Evolutionary conservation across 257 asterid species (phyloP).

Genomic region (Anisodus tanguticus): DNA sequence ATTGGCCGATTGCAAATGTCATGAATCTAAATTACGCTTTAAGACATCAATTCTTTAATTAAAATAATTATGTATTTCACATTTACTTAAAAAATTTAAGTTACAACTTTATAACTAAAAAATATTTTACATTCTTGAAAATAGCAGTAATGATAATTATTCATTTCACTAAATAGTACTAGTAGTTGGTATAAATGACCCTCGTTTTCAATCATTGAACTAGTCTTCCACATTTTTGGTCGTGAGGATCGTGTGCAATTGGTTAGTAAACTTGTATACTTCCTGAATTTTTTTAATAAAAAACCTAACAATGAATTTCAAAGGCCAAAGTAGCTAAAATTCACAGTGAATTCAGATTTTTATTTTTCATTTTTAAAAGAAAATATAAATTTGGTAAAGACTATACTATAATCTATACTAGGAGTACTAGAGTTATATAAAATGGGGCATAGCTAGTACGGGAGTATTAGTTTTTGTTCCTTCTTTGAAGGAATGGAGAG

Average conservation of each 20-base stretch:
- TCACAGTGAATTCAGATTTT: not conserved
- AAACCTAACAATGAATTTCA: not conserved
- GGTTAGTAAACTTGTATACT: not conserved
- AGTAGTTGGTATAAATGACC: no score
- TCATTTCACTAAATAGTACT: no score
- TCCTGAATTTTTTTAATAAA: not conserved
- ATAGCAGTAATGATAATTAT: no score
- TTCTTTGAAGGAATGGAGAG: constrained; percentile 6
- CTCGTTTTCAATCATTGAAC: not conserved
- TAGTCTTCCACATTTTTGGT: not conserved
- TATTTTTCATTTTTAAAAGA: not conserved
- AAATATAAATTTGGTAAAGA: not conserved
- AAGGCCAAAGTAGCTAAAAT: not conserved
- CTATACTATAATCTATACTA: not conserved
- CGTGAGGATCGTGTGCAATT: not conserved
- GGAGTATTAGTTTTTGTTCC: not conserved
- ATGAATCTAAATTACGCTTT: no score
- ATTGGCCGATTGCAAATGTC: no score
- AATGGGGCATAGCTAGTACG: constrained; percentile 5
- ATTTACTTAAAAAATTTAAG: no score
- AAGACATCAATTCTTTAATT: no score
- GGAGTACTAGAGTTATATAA: not conserved
- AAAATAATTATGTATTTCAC: no score
- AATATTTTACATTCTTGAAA: no score
- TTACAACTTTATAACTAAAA: no score